phyloP scores from a whole-genome alignment of 176 grass and related monocot genomes.

The Paspalum vaginatum region DNA sequence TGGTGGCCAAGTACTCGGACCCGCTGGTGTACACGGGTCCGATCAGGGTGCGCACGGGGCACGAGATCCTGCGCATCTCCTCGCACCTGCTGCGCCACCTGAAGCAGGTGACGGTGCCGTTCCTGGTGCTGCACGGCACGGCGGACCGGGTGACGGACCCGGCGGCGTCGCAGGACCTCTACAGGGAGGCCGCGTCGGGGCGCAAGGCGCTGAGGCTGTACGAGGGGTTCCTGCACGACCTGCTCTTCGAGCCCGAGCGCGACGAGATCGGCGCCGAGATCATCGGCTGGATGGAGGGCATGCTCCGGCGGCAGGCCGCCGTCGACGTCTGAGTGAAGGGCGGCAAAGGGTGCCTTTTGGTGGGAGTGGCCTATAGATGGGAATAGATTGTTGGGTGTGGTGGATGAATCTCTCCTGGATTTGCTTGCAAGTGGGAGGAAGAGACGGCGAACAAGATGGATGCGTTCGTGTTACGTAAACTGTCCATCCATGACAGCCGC shows the following conservation, averaged over 20 bases:
- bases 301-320: slow-evolving; percentile 32
- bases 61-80: slow-evolving; percentile 88
- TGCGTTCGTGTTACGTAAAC: no score
- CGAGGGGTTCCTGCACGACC: slow-evolving; percentile 89
- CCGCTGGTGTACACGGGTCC: slow-evolving; percentile 90
- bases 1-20: slow-evolving; percentile 90
- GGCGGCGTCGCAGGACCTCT: slow-evolving; percentile 77
- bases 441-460: no score
- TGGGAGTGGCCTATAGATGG: no score
- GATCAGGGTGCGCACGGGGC: slow-evolving; percentile 85
- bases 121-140: slow-evolving; percentile 91
- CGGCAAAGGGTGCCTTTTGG: no score
- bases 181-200: slow-evolving; percentile 57
- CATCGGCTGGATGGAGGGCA: slow-evolving; percentile 89
- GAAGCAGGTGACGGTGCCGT: slow-evolving; percentile 74
- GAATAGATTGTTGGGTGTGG: no score
- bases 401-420: no score
- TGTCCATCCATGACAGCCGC: no score
- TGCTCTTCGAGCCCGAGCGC: slow-evolving; percentile 92
- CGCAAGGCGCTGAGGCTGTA: slow-evolving; percentile 84
- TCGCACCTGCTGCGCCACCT: slow-evolving; percentile 78
- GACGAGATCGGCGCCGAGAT: slow-evolving; percentile 78
- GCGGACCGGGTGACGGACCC: slow-evolving; percentile 92
- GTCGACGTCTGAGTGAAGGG: not conserved
- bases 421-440: no score